Base-by-base conservation (phyloP, 1,139 yeast species). In the Geotrichum reessii region DNA sequence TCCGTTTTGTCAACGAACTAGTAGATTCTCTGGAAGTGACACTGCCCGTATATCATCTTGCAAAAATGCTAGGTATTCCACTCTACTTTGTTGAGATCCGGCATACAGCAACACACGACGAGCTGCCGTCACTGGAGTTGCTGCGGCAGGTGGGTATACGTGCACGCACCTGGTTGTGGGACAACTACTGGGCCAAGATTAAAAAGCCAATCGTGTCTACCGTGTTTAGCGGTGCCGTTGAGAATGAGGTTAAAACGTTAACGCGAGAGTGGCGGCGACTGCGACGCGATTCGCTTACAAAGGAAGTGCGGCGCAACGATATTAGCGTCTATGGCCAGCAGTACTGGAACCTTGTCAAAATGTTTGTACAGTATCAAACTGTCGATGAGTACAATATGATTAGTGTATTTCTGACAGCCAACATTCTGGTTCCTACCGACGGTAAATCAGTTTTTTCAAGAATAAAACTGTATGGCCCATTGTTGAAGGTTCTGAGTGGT, bases 61-160 rank as follows among this genome's bases (percentile, higher is more conserved):
- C 99, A 0, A 81, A 76, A 57, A 78, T 80, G 48, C 73, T 89
- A 24, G 81, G 82, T 1, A 74, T 95, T 24, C 97, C 99, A 0
- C 79, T 86, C 42, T 82, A 81, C 67, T 91, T 95, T 72, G 99
- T 95, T 0, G 99, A 95, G 69, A 69, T 91, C 47, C 77, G 99
- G 62, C 99, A 95, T 71, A 81, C 84, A 70, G 93, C 96, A 5
- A 93, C 99, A 0, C 99, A 95, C 70, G 98, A 93, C 65, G 78
- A 76, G 17, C 73, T 93, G 24, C 97, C 98, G 0, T 79, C 87
- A 44, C 66, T 90, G 49, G 83, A 80, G 52, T 78, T 87, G 73
- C 76, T 93, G 24, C 76, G 96, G 47, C 71, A 76, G 33, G 82
- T 85, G 5, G 74, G 84, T 5, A 67, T 70, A 5, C 76, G 81